Percentiles rank a stretch among this genome's conserved stretches.
Evolutionary conservation across 306 rosid genomes (phyloP).

Genomic region (Vicia villosa): DNA sequence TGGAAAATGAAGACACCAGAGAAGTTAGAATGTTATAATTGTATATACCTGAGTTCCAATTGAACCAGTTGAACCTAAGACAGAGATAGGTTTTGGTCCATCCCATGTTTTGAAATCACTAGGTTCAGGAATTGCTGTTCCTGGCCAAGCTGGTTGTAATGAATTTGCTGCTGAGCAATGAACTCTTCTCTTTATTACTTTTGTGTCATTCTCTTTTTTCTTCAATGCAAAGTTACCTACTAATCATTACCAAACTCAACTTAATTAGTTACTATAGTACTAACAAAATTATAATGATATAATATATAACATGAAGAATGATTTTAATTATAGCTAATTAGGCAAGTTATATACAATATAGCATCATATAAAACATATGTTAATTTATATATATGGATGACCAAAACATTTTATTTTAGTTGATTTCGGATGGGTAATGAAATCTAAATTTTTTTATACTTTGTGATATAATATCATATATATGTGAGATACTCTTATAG

Average conservation of each 20-base stretch:
- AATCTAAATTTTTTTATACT: too few relatives aligned
- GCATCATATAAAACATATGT: too few relatives aligned
- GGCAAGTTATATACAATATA: too few relatives aligned
- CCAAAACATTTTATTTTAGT: too few relatives aligned
- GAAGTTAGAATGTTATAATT: background rate
- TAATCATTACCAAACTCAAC: background rate
- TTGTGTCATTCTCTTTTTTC: constrained; percentile 53
- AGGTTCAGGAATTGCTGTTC: constrained; percentile 70
- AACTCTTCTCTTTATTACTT: constrained; percentile 46
- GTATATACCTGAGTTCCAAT: constrained; percentile 87
- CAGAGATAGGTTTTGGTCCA: constrained; percentile 82
- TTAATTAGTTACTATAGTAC: background rate
- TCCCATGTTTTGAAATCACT: constrained; percentile 62
- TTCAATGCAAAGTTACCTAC: constrained; percentile 58
- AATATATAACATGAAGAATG: background rate
- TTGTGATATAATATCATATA: too few relatives aligned
- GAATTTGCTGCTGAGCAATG: constrained; percentile 62
- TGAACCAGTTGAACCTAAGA: constrained; percentile 92
- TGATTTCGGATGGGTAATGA: too few relatives aligned
- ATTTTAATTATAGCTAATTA: background rate
- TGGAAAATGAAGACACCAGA: background rate
- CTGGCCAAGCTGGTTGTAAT: constrained; percentile 93
- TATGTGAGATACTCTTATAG: too few relatives aligned
- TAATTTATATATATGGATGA: too few relatives aligned
- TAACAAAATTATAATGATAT: background rate